These are phyloP conservation scores for Elongisporangium senticosum DNA, from an alignment of 352 stramenopile genomes.

Conservation along the genomic window DNA sequence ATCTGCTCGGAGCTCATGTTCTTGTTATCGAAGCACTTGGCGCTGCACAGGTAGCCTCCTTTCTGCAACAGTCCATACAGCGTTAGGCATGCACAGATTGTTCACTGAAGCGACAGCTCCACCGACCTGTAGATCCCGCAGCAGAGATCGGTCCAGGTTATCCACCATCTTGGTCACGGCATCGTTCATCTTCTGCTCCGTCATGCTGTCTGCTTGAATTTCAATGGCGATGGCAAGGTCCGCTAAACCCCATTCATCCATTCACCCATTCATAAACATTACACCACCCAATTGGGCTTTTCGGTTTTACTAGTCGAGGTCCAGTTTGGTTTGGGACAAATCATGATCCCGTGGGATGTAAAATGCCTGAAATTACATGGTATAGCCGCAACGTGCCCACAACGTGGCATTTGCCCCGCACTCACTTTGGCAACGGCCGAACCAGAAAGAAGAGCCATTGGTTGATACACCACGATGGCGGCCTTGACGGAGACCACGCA, in stretches of 20 bases:
- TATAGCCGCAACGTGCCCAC: not conserved
- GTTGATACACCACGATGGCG: conserved; percentile 6
- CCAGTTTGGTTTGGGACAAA: not conserved
- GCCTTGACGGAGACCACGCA: conserved; percentile 15
- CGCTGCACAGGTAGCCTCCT: conserved; percentile 77
- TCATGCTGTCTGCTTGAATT: conserved; percentile 28
- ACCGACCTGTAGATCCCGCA: conserved; percentile 66
- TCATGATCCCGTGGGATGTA: not conserved
- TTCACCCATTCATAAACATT: too few species aligned
- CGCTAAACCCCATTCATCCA: not conserved
- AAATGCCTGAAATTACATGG: not conserved
- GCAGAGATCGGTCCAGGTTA: conserved; percentile 62
- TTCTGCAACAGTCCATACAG: conserved; percentile 28
- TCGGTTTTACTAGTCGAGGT: not conserved
- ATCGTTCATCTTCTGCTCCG: conserved; percentile 76
- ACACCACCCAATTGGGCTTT: not conserved
- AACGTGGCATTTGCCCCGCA: not conserved
- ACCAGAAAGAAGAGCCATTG: not conserved
- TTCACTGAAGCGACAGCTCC: too few species aligned
- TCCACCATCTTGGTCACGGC: conserved; percentile 84
- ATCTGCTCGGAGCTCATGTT: conserved; percentile 70
- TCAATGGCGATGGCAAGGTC: not conserved
- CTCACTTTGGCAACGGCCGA: not conserved
- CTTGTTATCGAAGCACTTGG: conserved; percentile 87
- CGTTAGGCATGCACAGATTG: not conserved